These are phyloP conservation scores for Diaporthe ampelina DNA, from an alignment of 2,329 filamentous ascomycete species.

Conservation along the genomic window DNA sequence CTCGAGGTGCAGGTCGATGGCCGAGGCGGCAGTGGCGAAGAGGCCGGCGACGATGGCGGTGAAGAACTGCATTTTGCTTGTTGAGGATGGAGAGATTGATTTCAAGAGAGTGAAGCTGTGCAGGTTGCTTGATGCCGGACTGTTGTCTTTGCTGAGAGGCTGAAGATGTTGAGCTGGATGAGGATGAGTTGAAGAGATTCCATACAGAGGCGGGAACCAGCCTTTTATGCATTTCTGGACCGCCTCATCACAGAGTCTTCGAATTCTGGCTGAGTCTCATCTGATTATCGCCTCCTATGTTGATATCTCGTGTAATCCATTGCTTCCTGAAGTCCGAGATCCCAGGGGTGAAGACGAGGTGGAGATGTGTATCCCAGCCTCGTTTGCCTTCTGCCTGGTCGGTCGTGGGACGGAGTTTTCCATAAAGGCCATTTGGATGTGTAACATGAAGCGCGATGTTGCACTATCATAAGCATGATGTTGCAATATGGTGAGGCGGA, in stretches of 20 bases:
- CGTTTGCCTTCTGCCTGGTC: not conserved
- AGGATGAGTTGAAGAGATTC: not conserved
- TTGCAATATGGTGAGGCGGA: too few species aligned
- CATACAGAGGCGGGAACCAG: not conserved
- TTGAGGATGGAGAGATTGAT: not conserved
- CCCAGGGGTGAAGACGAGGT: not conserved
- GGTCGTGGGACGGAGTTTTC: not conserved
- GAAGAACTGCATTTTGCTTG: conserved; percentile 7
- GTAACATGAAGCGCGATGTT: not conserved
- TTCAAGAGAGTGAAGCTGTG: not conserved
- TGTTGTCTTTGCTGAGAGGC: not conserved
- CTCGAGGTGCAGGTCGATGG: conserved; percentile 23
- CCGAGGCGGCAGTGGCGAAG: conserved; percentile 11
- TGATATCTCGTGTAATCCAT: not conserved
- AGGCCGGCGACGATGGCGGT: not conserved
- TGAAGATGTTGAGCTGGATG: conserved; percentile 23
- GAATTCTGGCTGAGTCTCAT: not conserved
- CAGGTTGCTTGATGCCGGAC: not conserved
- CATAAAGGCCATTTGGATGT: not conserved
- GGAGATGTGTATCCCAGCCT: not conserved
- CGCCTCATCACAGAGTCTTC: not conserved
- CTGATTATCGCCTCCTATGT: not conserved
- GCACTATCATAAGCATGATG: not conserved
- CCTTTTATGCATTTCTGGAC: conserved; percentile 11
- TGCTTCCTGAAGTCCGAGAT: not conserved